phyloP scores from a whole-genome alignment of 371 early-diverging fungal genomes.

The Capillidium rhysosporum region DNA sequence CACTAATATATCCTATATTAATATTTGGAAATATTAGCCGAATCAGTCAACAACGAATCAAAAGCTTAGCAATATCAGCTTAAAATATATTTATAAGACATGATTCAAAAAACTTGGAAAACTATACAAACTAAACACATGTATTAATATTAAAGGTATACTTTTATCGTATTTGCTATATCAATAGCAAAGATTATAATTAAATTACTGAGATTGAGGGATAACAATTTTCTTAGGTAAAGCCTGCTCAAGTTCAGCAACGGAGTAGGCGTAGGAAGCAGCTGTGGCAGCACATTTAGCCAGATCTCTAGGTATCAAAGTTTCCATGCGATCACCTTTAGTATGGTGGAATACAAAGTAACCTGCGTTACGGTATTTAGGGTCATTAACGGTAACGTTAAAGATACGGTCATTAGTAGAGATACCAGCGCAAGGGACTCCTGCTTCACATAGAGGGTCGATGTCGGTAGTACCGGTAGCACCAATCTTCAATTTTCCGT shows the following conservation, averaged over 20 bases:
- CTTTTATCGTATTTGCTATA: too few relatives aligned
- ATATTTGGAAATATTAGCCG: too few relatives aligned
- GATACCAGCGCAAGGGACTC: constrained; percentile 1
- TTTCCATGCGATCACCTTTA: constrained; percentile 2
- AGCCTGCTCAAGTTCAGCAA: constrained; percentile 2
- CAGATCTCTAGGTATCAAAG: background rate
- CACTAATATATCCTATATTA: too few relatives aligned
- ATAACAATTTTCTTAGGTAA: background rate
- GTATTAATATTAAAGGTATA: too few relatives aligned
- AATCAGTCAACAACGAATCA: too few relatives aligned
- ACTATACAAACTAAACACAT: too few relatives aligned
- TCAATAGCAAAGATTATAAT: too few relatives aligned
- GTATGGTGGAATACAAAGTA: constrained; percentile 1
- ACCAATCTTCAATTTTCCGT: background rate
- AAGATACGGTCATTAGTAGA: background rate
- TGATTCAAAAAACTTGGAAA: too few relatives aligned
- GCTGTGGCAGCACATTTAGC: background rate
- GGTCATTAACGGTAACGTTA: background rate
- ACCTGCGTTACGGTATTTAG: background rate
- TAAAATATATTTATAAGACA: too few relatives aligned
- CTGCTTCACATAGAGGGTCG: background rate
- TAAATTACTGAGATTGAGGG: too few relatives aligned
- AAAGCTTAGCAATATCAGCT: too few relatives aligned
- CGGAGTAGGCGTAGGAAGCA: background rate
- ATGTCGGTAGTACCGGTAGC: background rate